These are phyloP conservation scores for Coemansia sp. DNA, from an alignment of 192 early-diverging fungal species.

Conservation along the genomic window DNA sequence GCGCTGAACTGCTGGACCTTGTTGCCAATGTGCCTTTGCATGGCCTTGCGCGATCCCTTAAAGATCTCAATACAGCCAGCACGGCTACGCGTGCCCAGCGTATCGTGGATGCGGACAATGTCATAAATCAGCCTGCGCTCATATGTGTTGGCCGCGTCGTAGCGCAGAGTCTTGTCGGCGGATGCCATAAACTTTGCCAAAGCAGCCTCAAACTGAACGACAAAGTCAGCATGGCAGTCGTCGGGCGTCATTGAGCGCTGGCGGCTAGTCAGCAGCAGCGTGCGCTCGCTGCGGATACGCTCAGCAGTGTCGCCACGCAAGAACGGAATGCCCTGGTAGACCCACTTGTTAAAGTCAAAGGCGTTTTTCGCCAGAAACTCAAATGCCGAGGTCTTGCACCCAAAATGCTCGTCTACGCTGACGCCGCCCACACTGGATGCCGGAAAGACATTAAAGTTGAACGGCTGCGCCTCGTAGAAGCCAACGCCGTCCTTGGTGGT, in stretches of 20 bases:
- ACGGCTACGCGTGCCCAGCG: constrained; percentile 39
- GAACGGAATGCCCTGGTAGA: constrained; percentile 74
- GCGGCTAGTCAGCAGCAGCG: constrained; percentile 19
- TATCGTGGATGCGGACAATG: constrained; percentile 56
- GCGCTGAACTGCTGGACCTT: constrained; percentile 33
- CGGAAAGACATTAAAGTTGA: constrained; percentile 90
- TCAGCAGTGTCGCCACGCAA: constrained; percentile 26
- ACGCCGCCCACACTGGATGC: constrained; percentile 22
- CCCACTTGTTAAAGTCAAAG: constrained; percentile 93
- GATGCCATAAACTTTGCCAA: constrained; percentile 20
- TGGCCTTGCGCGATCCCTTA: constrained; percentile 37
- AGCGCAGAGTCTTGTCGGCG: constrained; percentile 11
- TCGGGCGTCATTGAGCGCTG: constrained; percentile 17
- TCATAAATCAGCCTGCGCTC: constrained; percentile 77
- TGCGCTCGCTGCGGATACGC: constrained; percentile 21
- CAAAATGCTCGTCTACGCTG: constrained; percentile 40
- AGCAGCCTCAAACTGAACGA: constrained; percentile 17
- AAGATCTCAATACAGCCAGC: constrained; percentile 44
- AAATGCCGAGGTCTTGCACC: constrained; percentile 57
- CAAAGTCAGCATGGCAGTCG: constrained; percentile 17
- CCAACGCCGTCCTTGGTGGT: constrained; percentile 23
- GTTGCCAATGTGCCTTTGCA: constrained; percentile 16
- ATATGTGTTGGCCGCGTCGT: constrained; percentile 57
- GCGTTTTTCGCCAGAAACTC: constrained; percentile 72
- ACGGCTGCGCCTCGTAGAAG: constrained; percentile 73